Base-by-base conservation (phyloP, 345 rosid genomes). In the Sonneratia alba region DNA sequence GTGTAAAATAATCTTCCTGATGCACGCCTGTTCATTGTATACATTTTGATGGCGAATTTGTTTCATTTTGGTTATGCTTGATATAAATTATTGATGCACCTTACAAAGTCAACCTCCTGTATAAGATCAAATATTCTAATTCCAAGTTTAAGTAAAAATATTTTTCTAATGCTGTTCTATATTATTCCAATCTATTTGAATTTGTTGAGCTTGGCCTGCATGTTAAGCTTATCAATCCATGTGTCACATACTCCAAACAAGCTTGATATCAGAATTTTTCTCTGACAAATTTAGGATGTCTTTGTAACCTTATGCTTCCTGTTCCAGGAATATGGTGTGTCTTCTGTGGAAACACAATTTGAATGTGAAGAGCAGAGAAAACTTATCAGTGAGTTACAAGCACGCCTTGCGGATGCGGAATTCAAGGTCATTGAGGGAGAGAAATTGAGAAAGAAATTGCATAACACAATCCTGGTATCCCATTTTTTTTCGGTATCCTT, bases 371-470 rank as follows among this genome's bases (percentile, higher is more conserved):
- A 76, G 42, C 97, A 90, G 80, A 90, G 82, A 78, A 79, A 84
- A 73, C 87, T 90, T 68, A 83, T 90, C 32, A 71, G 74, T 24
- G 92, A 90, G 72, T 82, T 95, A 70, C 90, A 82, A 73, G 81
- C 69, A 67, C 89, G 82, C 36, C 68, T 95, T 68, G 97, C 86
- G 72, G 97, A 92, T 79, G 92, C 97, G 56, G 99, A 95, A 75
- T 81, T 77, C 77, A 95, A 95, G 82, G 86, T 92, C 57, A 76
- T 89, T 32, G 99, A 92, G 83, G 99, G 99, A 72, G 99, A 95
- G 81, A 92, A 80, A 63, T 83, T 95, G 55, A 88, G 97, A 9
- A 95, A 92, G 81, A 95, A 92, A 82, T 78, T 95, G 75, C 99
- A 95, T 77, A 95, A 95, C 79, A 90, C 97, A 27, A 95, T 95